Evolutionary conservation across 495 filamentous ascomycete species (phyloP).

Genomic region (Monascus purpureus): DNA sequence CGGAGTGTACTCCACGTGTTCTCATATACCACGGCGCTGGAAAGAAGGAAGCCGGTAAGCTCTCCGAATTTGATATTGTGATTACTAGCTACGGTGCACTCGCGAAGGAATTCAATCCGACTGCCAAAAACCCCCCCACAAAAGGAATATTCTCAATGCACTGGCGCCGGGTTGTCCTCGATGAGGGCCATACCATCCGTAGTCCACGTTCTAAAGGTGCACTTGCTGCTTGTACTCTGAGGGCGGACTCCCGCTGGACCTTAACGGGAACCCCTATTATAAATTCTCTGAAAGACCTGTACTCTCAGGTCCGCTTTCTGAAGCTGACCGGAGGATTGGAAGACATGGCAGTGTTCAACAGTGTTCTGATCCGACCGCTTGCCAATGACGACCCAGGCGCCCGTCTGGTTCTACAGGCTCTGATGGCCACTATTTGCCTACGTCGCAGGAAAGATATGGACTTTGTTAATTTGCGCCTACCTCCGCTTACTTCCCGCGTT

Average conservation of each 20-base stretch:
- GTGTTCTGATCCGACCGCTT: slow-evolving; percentile 58
- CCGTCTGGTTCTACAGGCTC: slow-evolving; percentile 51
- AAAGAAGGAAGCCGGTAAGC: slow-evolving; percentile 37
- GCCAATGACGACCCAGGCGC: slow-evolving; percentile 42
- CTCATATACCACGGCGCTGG: slow-evolving; percentile 61
- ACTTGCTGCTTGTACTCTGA: slow-evolving; percentile 48
- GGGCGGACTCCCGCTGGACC: slow-evolving; percentile 66
- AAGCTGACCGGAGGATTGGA: slow-evolving; percentile 66
- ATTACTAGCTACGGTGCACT: slow-evolving; percentile 69
- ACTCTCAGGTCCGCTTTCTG: slow-evolving; percentile 69
- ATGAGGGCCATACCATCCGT: slow-evolving; percentile 79
- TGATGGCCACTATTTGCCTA: slow-evolving; percentile 75
- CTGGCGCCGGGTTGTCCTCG: slow-evolving; percentile 74
- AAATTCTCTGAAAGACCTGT: slow-evolving; percentile 71
- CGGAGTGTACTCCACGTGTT: slow-evolving; percentile 45
- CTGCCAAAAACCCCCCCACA: slow-evolving; percentile 14
- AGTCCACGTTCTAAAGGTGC: slow-evolving; percentile 62
- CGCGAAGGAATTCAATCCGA: slow-evolving; percentile 25
- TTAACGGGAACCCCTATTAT: slow-evolving; percentile 69
- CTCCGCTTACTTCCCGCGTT: slow-evolving; percentile 66
- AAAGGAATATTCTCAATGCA: slow-evolving; percentile 47
- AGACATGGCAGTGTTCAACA: slow-evolving; percentile 60
- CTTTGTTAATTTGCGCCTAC: slow-evolving; percentile 73
- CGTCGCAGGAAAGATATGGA: slow-evolving; percentile 80
- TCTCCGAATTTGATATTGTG: slow-evolving; percentile 56